Base-by-base conservation (phyloP, 2,329 filamentous ascomycete genomes). In the Neurospora sp. region DNA sequence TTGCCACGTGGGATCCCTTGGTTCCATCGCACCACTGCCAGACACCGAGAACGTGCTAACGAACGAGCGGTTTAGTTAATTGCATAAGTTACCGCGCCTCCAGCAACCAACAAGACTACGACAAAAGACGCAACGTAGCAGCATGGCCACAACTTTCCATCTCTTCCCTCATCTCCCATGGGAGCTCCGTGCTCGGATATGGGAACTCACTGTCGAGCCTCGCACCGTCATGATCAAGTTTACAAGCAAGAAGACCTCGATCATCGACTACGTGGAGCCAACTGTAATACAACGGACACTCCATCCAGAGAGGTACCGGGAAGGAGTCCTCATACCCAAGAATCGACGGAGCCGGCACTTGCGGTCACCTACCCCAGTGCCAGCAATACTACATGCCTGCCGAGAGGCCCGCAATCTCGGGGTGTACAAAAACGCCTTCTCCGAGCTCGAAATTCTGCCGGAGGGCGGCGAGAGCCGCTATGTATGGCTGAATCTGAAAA, bases 401-500 rank as follows among this genome's bases (percentile, higher is more conserved):
- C 69, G 69, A 17, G 69, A 70, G 17, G 66, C 57, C 36, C 67
- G 67, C n/a, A 70, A 65, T 65, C 40, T 68, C 11, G 12, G 40
- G 6, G 11, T 66, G 5, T 69, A 70, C 62, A 28, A 67, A 19
- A 36, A 33, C 15, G 57, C 67, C 67, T 69, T 70, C 38, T 68
- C 62, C 46, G 69, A 70, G 17, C 37, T 70, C 4, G n/a, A 19
- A 10, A 10, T 0, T n/a, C 8, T 19, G 11, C 41, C 17, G 41
- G 41, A 43, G 4, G 17, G n/a, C 37, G 19, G 38, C 41, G 46
- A 66, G 23, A 37, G 17, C 19, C 69, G 52, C 33, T 68, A 70
- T 39, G 62, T 68, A 12, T 68, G 69, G 40, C 17, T 70, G 36
- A 66, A 68, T 40, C 23, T 66, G 40, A 67, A 68, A 15, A 52